These are phyloP conservation scores for Pistacia vera DNA, from an alignment of 345 rosid species.

Conservation along the genomic window DNA sequence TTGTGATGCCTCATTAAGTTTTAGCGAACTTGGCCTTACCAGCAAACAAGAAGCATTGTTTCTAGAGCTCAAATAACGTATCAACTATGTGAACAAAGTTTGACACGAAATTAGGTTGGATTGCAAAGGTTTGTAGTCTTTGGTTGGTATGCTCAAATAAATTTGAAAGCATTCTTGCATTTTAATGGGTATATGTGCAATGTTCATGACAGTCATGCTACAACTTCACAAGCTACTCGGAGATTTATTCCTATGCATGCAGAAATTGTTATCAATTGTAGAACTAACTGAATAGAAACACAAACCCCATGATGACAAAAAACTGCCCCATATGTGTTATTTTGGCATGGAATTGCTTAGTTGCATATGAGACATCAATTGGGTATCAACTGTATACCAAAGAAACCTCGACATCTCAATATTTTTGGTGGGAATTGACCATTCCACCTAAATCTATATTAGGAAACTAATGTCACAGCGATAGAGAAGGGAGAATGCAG, in stretches of 20 bases:
- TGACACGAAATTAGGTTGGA: not conserved
- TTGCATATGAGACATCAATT: no score
- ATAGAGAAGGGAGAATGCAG: no score
- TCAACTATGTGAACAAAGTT: not conserved
- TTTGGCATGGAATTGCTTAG: not conserved
- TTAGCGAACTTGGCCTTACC: constrained; percentile 68
- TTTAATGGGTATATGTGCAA: not conserved
- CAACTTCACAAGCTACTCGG: not conserved
- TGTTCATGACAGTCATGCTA: not conserved
- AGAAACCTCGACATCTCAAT: no score
- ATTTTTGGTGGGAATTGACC: no score
- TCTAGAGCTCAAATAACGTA: constrained; percentile 60
- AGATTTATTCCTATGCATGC: no score
- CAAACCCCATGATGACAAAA: not conserved
- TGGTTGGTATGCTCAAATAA: not conserved
- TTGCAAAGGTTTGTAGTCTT: not conserved
- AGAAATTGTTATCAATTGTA: no score
- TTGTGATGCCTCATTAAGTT: constrained; percentile 49
- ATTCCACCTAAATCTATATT: no score
- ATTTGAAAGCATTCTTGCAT: not conserved
- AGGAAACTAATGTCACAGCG: no score
- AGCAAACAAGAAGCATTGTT: constrained; percentile 82
- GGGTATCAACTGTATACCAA: no score
- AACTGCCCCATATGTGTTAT: not conserved
- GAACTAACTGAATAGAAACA: not conserved